Conservation (phyloP, 1,284 basidiomycete species). For the Porogramme epimiltina region DNA sequence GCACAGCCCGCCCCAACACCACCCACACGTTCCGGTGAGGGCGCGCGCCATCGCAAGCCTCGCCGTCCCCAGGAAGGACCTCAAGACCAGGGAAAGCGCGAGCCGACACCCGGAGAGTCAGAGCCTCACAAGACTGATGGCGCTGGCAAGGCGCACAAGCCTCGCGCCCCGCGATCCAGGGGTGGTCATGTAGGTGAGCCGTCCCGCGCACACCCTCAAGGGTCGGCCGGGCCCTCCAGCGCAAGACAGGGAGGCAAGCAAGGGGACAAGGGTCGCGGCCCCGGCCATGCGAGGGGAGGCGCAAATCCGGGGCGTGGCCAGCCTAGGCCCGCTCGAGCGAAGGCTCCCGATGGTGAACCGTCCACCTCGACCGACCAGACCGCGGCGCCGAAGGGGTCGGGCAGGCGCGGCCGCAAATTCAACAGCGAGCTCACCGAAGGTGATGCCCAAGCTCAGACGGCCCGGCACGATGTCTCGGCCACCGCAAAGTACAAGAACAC, state of each 20-base stretch:
- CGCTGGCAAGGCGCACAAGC: constrained; percentile 19
- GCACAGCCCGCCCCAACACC: neutral
- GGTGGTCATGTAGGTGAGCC: constrained; percentile 16
- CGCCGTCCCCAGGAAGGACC: constrained; percentile 4
- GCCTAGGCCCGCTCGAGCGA: too few species aligned
- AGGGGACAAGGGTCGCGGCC: neutral
- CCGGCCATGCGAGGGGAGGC: neutral
- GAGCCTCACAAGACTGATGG: constrained; percentile 3
- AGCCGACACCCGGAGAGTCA: neutral
- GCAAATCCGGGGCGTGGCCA: too few species aligned
- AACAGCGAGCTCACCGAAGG: constrained; percentile 17
- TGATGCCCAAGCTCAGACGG: neutral
- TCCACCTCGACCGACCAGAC: neutral
- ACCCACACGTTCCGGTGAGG: neutral
- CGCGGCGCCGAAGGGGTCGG: neutral
- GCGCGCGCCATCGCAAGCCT: constrained; percentile 1
- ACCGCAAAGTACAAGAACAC: constrained; percentile 20
- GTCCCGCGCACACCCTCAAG: constrained; percentile 2
- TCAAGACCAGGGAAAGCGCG: constrained; percentile 6
- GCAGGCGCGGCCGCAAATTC: constrained; percentile 18
- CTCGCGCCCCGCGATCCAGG: constrained; percentile 13
- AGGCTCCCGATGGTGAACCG: neutral
- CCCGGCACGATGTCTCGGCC: constrained; percentile 3
- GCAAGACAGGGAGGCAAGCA: neutral
- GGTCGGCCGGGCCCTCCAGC: neutral